Base-by-base conservation (phyloP, 257 asterid genomes). In the Petunia axillaris region DNA sequence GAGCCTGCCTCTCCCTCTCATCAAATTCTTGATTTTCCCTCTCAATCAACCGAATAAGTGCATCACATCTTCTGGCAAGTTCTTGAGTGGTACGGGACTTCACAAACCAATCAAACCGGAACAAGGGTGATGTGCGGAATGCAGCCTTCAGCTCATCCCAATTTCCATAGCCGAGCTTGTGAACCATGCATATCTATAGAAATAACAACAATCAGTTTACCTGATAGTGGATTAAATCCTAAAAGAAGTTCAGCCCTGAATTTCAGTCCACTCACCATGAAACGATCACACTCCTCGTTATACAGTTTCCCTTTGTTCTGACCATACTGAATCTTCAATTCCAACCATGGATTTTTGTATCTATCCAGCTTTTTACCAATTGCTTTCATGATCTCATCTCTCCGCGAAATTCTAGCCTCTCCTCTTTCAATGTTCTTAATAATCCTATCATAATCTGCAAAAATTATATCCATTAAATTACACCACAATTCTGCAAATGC, bases 131-230 rank as follows among this genome's bases (percentile, higher is more conserved):
- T 13, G 95, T 91, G 64, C 99, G 98, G 79, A 96, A 96, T 77
- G 98, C 98, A 38, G 98, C 93, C 90, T 96, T 96, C 82, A 96
- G 87, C 87, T 93, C 99, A 37, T 96, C 99, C 99, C 99, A 96
- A 82, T 96, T 96, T 43, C 99, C 99, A 82, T 96, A 94, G 39
- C 98, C 99, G 81, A 96, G 98, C 88, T 94, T 96, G 91, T 94
- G 98, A 85, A 94, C 95, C 98, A 91, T 93, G 92, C 99, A 96
- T 64, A 96, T 91, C 99, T 96, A 86, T 38, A 6, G 15, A 79
- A 81, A 40, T 78, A 58, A 64, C 37, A 53, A 52, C 36, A 50
- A 73, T 52, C 78, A 73, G 35, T 40, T 36, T 50, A 68, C 78
- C 46, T 36, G 78, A 11, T 50, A 38, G 35, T 36, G 78, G 78